These are phyloP conservation scores for Paradendryphiella salina DNA, from an alignment of 2,329 filamentous ascomycete species.

Conservation along the genomic window DNA sequence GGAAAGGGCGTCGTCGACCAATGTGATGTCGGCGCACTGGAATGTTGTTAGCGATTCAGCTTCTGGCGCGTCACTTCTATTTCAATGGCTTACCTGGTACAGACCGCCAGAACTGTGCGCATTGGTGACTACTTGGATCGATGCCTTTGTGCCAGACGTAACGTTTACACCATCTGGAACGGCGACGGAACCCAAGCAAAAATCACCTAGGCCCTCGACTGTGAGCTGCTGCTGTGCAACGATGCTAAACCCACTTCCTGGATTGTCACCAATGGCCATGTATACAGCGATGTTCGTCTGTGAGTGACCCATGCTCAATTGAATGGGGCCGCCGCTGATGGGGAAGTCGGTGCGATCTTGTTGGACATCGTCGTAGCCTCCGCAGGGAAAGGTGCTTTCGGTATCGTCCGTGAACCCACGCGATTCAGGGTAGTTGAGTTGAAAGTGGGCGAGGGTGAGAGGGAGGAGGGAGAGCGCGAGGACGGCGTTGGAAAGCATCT, in stretches of 20 bases:
- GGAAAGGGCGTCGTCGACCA: constrained; percentile 58
- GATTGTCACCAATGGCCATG: constrained; percentile 57
- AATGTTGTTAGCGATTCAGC: background rate
- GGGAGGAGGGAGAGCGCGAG: constrained; percentile 50
- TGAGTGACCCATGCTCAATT: constrained; percentile 57
- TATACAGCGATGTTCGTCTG: constrained; percentile 58
- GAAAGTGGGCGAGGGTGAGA: constrained; percentile 59
- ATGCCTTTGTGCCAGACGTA: constrained; percentile 64
- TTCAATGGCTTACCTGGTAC: constrained; percentile 59
- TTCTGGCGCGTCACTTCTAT: background rate
- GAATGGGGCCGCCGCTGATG: constrained; percentile 55
- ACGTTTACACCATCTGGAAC: constrained; percentile 58
- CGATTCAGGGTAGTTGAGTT: constrained; percentile 56
- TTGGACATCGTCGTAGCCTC: constrained; percentile 52
- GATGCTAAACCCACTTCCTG: constrained; percentile 68
- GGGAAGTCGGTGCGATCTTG: constrained; percentile 55
- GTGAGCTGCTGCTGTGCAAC: constrained; percentile 65
- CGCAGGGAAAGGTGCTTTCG: constrained; percentile 55
- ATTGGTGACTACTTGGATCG: constrained; percentile 70
- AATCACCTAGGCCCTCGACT: constrained; percentile 63
- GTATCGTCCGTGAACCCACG: constrained; percentile 56
- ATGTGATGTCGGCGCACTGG: constrained; percentile 74
- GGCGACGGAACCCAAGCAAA: constrained; percentile 66
- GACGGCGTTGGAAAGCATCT: constrained; percentile 42
- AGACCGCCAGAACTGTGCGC: constrained; percentile 63